Evolutionary conservation across 495 filamentous ascomycete genomes (phyloP).

Genomic region (Lophium mytilinum): DNA sequence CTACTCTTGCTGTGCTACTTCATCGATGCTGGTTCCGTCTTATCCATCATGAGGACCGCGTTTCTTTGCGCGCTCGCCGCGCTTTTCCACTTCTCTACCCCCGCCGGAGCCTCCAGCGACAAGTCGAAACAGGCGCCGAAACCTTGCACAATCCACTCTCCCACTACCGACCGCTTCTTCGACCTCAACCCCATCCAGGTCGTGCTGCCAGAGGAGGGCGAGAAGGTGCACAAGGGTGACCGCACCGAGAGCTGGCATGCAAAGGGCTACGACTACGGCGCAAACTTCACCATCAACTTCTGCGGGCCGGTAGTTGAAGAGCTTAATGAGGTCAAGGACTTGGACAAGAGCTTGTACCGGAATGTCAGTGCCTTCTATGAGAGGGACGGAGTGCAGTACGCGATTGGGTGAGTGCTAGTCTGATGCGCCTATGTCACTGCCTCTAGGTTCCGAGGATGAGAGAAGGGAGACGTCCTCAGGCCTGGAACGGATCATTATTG

Average conservation of each 20-base stretch:
- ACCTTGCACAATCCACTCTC: conserved; percentile 74
- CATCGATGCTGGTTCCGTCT: neutral
- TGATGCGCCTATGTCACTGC: neutral
- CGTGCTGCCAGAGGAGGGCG: conserved; percentile 46
- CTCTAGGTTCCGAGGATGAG: no score
- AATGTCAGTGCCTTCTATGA: conserved; percentile 92
- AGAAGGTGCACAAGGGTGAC: conserved; percentile 51
- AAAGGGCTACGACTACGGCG: conserved; percentile 72
- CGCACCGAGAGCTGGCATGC: conserved; percentile 71
- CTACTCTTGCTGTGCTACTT: conserved; percentile 3
- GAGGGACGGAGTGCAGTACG: conserved; percentile 63
- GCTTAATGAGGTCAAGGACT: conserved; percentile 52
- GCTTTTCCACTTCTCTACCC: conserved; percentile 27
- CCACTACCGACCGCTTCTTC: conserved; percentile 72
- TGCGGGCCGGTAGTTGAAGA: conserved; percentile 78
- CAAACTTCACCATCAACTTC: conserved; percentile 94
- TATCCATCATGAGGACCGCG: conserved; percentile 6
- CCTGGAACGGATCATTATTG: no score
- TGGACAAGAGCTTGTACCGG: conserved; percentile 56
- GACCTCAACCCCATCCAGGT: conserved; percentile 73
- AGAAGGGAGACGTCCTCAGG: no score
- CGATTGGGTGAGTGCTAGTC: conserved; percentile 60
- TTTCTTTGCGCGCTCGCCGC: conserved; percentile 25
- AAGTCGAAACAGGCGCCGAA: conserved; percentile 33
- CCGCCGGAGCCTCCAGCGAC: conserved; percentile 31